Evolutionary conservation across 140 eudicot genomes (phyloP).

Genomic region (Flaveria floridana): DNA sequence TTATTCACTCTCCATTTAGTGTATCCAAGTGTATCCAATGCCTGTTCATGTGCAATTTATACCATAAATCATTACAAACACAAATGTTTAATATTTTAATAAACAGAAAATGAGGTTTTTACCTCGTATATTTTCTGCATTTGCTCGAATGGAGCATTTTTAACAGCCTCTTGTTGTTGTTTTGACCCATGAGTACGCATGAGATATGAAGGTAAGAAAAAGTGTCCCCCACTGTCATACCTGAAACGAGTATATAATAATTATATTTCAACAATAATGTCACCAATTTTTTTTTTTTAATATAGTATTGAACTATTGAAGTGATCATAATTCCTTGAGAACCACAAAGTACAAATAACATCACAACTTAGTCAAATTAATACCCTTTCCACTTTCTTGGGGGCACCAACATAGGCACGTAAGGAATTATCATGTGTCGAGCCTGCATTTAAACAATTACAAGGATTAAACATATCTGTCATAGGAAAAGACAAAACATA

Average conservation of each 20-base stretch:
- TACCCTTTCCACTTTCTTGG: conserved; percentile 96
- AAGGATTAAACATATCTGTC: conserved; percentile 13
- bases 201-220: conserved; percentile 81
- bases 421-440: conserved; percentile 77
- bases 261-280: not conserved
- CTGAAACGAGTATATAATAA: conserved; percentile 43
- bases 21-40: conserved; percentile 84
- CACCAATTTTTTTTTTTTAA: not conserved
- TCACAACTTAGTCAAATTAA: conserved; percentile 14
- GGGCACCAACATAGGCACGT: conserved; percentile 95
- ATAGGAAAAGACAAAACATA: not conserved
- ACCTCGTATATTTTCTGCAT: conserved; percentile 84
- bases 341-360: conserved; percentile 9
- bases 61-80: not conserved
- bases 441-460: conserved; percentile 53
- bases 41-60: conserved; percentile 49
- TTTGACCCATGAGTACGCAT: conserved; percentile 97
- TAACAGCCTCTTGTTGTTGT: conserved; percentile 75
- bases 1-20: conserved; percentile 92
- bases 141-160: conserved; percentile 52
- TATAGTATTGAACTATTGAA: not conserved
- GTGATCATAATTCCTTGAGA: not conserved
- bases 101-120: conserved; percentile 13
- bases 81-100: not conserved
- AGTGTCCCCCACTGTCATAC: conserved; percentile 85